phyloP scores from a whole-genome alignment of 176 grass and related monocot species.

The Elymus sibiricus region DNA sequence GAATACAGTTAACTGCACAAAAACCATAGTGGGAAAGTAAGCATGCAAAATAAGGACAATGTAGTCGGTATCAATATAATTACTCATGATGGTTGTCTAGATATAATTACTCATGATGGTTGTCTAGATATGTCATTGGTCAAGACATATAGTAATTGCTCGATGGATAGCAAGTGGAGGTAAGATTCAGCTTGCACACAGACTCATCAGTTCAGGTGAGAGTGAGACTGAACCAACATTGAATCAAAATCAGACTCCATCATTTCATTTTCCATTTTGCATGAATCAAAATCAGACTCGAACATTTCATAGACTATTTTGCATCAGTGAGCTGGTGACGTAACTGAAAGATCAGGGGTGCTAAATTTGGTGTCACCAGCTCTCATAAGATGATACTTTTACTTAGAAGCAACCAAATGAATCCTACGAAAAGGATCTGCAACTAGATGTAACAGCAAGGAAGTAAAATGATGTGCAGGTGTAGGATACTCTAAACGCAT shows the following conservation, averaged over 20 bases:
- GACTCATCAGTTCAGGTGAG: background rate
- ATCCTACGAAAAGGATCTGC: background rate
- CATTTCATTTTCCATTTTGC: too few species aligned
- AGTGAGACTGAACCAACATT: background rate
- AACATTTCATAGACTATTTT: background rate
- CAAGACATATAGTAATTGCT: background rate
- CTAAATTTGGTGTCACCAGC: background rate
- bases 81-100: background rate
- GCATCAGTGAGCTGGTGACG: background rate
- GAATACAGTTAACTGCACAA: background rate
- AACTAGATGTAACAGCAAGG: conserved; percentile 6
- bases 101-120: background rate
- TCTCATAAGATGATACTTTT: background rate
- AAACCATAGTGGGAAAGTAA: background rate
- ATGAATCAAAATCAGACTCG: background rate
- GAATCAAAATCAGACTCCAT: background rate
- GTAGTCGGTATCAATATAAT: background rate
- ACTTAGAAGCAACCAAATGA: background rate
- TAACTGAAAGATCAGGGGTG: background rate
- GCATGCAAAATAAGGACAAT: background rate
- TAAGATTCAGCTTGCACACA: background rate
- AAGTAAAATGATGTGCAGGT: conserved; percentile 22
- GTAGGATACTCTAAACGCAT: conserved; percentile 97
- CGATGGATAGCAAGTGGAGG: background rate
- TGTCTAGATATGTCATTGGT: background rate